Evolutionary conservation across 257 asterid species (phyloP), one percentile per base, ranked within the genome.

Genomic region (Solanum pimpinellifolium): DNA sequence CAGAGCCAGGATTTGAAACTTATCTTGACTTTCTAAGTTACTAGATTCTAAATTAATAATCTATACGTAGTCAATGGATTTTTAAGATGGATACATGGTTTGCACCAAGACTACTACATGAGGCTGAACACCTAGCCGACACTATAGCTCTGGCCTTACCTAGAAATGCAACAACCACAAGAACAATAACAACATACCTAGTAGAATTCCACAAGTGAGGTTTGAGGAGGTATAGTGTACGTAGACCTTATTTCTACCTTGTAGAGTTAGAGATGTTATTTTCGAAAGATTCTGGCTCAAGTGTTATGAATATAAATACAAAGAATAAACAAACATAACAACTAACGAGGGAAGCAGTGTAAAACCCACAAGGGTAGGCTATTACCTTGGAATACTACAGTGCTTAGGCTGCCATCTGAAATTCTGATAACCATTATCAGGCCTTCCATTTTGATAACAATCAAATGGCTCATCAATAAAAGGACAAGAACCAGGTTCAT

Each of bases 351-450:
- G 5, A 44, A 44, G 49, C 2, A 11, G 14, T 11, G 49, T 44
- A 44, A 44, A 11, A 3, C 14, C 49, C 49, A 2, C 21, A n/a
- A 4, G 23, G n/a, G 83, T 41, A 41, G 76, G 86, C 66, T 46
- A 86, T 47, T 87, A 95, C 98, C 95, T 94, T 9, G 98, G 99
- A 49, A 95, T 94, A 31, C 93, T 94, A 87, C 99, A 95, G 56
- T 88, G 93, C 90, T 90, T 83, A 0, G 99, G 96, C 91, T 93
- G 96, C 99, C 99, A 96, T 92, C 90, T 95, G 98, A 98, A 96
- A 70, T 91, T 94, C 88, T 92, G 88, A 84, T 85, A 96, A 88
- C 91, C 92, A 29, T 72, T 88, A 88, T 96, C 99, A 9, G 94
- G 93, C 85, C 99, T 94, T 83, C 96, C 96, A 46, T 96, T 96